These are phyloP conservation scores for Solanum corneliomulleri DNA, from an alignment of 257 asterid species.

Conservation along the genomic window DNA sequence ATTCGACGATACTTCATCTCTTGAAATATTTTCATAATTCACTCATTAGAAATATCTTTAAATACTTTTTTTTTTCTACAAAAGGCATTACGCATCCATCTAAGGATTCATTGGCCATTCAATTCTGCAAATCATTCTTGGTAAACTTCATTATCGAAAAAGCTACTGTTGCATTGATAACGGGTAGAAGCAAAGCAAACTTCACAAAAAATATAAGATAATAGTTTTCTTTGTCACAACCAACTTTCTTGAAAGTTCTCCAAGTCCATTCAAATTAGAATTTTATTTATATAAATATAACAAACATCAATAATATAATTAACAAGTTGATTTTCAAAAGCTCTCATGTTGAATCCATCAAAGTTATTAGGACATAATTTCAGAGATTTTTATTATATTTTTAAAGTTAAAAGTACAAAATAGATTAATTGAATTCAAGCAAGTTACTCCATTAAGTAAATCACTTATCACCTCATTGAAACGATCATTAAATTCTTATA, in stretches of 20 bases:
- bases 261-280: background rate
- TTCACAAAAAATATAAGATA: background rate
- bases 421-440: background rate
- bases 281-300: no score
- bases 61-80: background rate
- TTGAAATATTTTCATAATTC: background rate
- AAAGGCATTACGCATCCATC: background rate
- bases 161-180: background rate
- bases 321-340: background rate
- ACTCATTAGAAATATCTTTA: background rate
- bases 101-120: background rate
- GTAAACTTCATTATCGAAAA: no score
- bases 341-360: background rate
- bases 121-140: background rate
- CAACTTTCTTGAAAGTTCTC: background rate
- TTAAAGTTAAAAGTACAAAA: no score
- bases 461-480: background rate
- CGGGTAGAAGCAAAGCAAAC: background rate
- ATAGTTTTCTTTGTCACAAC: background rate
- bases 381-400: no score
- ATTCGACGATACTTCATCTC: background rate
- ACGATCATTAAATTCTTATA: no score
- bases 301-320: no score
- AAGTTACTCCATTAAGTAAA: background rate
- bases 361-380: background rate